Conservation (phyloP, 177 flowering plant genomes). For the Telopea speciosissima region DNA sequence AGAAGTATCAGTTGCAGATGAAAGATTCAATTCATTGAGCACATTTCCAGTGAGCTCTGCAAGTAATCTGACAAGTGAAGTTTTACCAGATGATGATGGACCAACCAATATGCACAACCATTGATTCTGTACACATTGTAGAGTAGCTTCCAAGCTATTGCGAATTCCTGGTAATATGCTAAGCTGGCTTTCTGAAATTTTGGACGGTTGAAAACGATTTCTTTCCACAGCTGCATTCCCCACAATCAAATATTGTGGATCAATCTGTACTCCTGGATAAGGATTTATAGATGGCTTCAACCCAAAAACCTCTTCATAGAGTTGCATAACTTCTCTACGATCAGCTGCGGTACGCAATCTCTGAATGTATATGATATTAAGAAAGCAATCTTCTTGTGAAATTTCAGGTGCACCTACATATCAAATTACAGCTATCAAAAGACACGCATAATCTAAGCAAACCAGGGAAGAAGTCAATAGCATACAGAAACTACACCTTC, state of each 20-base stretch:
- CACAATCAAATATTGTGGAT: constrained; percentile 41
- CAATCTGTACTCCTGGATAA: constrained; percentile 57
- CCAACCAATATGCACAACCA: constrained; percentile 90
- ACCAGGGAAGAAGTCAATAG: not conserved
- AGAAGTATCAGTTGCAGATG: constrained; percentile 86
- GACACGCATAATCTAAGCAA: not conserved
- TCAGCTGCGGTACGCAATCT: constrained; percentile 90
- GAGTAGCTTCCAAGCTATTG: constrained; percentile 69
- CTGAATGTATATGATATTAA: constrained; percentile 63
- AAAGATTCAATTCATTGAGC: constrained; percentile 79
- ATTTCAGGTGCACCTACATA: constrained; percentile 50
- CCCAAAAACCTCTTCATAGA: constrained; percentile 72
- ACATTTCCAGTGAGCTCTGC: constrained; percentile 85
- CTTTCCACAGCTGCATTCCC: constrained; percentile 51
- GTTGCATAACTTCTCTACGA: constrained; percentile 51
- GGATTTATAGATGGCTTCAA: constrained; percentile 55
- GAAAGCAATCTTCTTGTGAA: constrained; percentile 51
- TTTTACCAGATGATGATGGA: constrained; percentile 92
- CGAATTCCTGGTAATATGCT: constrained; percentile 70
- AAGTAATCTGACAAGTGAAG: constrained; percentile 71
- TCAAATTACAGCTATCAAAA: constrained; percentile 8
- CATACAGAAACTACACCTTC: constrained; percentile 38
- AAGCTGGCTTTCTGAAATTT: constrained; percentile 30
- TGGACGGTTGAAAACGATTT: constrained; percentile 35
- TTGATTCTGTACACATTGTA: constrained; percentile 55